These are phyloP conservation scores for Kazachstania viticola DNA, from an alignment of 805 yeast genomes.

Conservation along the genomic window DNA sequence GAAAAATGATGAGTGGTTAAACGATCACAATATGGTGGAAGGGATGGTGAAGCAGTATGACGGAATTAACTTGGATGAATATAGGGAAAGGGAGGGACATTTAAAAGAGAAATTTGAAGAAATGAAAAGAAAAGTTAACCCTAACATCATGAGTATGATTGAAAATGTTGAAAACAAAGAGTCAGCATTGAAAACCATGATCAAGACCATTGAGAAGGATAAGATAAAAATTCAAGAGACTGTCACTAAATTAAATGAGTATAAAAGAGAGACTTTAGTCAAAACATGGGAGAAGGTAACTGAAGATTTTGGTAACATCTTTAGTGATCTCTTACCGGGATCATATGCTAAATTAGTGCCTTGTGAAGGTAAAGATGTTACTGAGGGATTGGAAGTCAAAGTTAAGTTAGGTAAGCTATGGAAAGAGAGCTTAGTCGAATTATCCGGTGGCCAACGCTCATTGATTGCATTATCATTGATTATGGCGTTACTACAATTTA, in stretches of 20 bases:
- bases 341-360: constrained; percentile 85
- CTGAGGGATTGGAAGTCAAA: constrained; percentile 81
- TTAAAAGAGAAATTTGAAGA: constrained; percentile 49
- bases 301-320: constrained; percentile 79
- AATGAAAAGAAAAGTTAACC: constrained; percentile 72
- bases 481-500: constrained; percentile 82
- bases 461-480: constrained; percentile 86
- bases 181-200: constrained; percentile 60
- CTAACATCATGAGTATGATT: constrained; percentile 81
- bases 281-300: constrained; percentile 83
- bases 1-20: constrained; percentile 61
- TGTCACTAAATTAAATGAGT: constrained; percentile 67
- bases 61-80: constrained; percentile 49
- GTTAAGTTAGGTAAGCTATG: constrained; percentile 86
- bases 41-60: constrained; percentile 51
- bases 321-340: constrained; percentile 78
- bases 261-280: constrained; percentile 71
- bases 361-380: constrained; percentile 66
- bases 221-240: constrained; percentile 84
- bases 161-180: constrained; percentile 89
- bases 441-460: constrained; percentile 96
- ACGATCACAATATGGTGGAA: constrained; percentile 46
- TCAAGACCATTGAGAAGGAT: constrained; percentile 78
- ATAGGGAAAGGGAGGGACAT: constrained; percentile 43
- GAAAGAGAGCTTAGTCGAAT: constrained; percentile 90